Evolutionary conservation across 1,284 basidiomycete genomes (phyloP).

Genomic region (Pascua sp.): DNA sequence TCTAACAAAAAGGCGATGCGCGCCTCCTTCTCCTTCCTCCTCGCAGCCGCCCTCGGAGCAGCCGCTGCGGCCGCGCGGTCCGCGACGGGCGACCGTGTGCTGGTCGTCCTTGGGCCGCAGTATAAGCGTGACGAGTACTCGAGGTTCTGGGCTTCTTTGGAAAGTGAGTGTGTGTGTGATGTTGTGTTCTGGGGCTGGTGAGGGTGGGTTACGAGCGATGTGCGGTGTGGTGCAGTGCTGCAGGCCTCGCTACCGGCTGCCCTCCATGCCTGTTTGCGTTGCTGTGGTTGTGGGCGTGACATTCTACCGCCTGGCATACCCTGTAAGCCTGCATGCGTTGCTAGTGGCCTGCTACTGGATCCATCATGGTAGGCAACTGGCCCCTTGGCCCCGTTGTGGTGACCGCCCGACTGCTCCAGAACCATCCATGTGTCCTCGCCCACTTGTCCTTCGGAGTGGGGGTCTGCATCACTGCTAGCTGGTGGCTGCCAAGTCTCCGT

Average conservation of each 20-base stretch:
- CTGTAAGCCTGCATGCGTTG: too few species aligned
- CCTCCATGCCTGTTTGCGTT: too few species aligned
- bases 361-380: too few species aligned
- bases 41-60: slow-evolving; percentile 10
- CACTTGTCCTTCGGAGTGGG: too few species aligned
- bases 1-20: slow-evolving; percentile 10
- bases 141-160: slow-evolving; percentile 72
- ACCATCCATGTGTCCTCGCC: too few species aligned
- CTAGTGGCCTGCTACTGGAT: too few species aligned
- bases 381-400: too few species aligned
- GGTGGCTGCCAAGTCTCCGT: too few species aligned
- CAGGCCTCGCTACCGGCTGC: not conserved
- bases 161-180: slow-evolving; percentile 59
- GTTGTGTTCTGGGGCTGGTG: not conserved
- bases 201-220: not conserved
- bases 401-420: too few species aligned
- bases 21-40: slow-evolving; percentile 1
- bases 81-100: slow-evolving; percentile 75
- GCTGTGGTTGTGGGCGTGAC: too few species aligned
- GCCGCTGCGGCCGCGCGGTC: slow-evolving; percentile 60
- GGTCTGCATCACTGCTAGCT: too few species aligned
- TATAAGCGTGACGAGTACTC: slow-evolving; percentile 66
- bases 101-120: slow-evolving; percentile 74
- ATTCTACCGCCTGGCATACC: too few species aligned
- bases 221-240: not conserved